These are phyloP conservation scores for Neurospora sp. DNA, from an alignment of 495 filamentous ascomycete genomes.

Conservation along the genomic window DNA sequence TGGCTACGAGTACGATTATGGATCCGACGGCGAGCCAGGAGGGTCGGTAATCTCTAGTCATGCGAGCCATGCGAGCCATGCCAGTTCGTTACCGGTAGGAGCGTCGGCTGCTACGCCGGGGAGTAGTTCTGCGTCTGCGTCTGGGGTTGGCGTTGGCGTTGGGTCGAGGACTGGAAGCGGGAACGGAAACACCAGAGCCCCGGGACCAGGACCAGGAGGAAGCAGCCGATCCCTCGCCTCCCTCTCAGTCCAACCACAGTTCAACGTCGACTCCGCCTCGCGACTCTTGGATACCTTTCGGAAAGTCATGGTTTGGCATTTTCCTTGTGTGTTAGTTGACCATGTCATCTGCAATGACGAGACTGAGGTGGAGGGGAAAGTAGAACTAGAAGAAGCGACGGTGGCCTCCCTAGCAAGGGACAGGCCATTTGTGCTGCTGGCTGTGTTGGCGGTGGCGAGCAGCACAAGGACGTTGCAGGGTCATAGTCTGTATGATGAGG, in stretches of 20 bases:
- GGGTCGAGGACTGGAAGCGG: background rate
- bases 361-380: constrained; percentile 7
- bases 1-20: constrained; percentile 1
- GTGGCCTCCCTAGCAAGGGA: constrained; percentile 26
- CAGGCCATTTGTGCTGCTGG: constrained; percentile 34
- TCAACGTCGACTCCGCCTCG: constrained; percentile 37
- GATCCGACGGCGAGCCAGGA: constrained; percentile 1
- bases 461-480: constrained; percentile 32
- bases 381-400: constrained; percentile 16
- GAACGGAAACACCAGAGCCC: background rate
- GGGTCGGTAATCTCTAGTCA: constrained; percentile 8
- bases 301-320: constrained; percentile 26
- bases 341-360: background rate
- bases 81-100: constrained; percentile 21
- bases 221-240: constrained; percentile 11
- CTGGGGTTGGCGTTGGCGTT: background rate
- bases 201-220: constrained; percentile 1
- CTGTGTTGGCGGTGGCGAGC: constrained; percentile 35
- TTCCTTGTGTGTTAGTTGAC: constrained; percentile 22
- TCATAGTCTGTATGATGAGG: constrained; percentile 37
- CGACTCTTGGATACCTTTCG: constrained; percentile 29
- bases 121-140: constrained; percentile 8
- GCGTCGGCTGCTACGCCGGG: constrained; percentile 24
- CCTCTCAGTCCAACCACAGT: constrained; percentile 33
- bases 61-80: constrained; percentile 1